A percentile compares a stretch with the other conserved stretches of the same genome.
Conservation (phyloP, 148 eudicot genomes). For the Spergularia bocconei region DNA sequence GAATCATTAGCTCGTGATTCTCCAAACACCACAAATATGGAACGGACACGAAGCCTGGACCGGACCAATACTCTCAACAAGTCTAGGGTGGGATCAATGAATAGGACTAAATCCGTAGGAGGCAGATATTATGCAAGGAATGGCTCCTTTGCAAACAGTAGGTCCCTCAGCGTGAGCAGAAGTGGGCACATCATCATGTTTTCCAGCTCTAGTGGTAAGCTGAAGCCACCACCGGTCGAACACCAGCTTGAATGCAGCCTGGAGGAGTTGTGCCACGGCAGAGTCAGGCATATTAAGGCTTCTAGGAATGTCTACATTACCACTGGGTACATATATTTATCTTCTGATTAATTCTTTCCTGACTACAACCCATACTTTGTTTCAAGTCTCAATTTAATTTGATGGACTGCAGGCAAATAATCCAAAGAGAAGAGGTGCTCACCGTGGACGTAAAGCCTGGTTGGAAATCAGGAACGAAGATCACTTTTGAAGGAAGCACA, state of each 20-base stretch:
- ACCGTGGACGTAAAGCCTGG: conserved; percentile 62
- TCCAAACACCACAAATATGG: neutral
- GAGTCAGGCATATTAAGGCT: conserved; percentile 48
- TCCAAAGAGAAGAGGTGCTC: conserved; percentile 41
- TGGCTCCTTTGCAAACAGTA: neutral
- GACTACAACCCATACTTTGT: no score
- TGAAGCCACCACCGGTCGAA: conserved; percentile 43
- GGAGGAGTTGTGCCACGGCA: conserved; percentile 68
- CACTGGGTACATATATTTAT: conserved; percentile 36
- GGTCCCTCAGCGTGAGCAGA: neutral
- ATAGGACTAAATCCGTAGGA: conserved; percentile 3
- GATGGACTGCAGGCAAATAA: conserved; percentile 34
- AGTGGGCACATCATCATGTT: conserved; percentile 37
- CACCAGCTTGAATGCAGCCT: conserved; percentile 55
- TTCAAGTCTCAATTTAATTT: neutral
- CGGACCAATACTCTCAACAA: neutral
- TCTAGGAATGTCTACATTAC: conserved; percentile 38
- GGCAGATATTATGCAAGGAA: conserved; percentile 1
- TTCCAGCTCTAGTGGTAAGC: conserved; percentile 44
- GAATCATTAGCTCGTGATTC: conserved; percentile 6
- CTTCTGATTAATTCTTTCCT: neutral
- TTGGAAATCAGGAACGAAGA: conserved; percentile 62
- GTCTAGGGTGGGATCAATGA: conserved; percentile 11
- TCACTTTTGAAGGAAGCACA: conserved; percentile 46
- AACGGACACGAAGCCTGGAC: neutral